Evolutionary conservation across 495 filamentous ascomycete species (phyloP), one percentile per base, ranked within the genome.

Genomic region (Podospora pseudoanserina): DNA sequence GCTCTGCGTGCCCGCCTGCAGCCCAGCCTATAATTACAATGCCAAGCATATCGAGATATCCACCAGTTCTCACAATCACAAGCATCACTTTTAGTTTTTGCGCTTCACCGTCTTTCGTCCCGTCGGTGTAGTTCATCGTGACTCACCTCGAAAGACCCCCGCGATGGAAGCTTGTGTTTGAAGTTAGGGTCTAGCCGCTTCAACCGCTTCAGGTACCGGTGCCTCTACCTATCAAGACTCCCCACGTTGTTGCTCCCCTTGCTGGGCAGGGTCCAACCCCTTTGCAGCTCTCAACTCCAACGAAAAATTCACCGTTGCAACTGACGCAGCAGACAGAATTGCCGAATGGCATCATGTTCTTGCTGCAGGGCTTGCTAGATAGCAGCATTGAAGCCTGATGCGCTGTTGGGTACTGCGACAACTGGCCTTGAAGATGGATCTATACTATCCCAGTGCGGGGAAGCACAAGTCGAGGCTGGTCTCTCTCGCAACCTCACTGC

Each of bases 311-410:
- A 20, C 56, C 19, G 56, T 18, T 61, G 26, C 59, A 23, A 13
- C 26, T 26, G 30, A 32, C 26, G 56, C 56, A 58, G 23, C 56
- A 19, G 23, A 30, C 16, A 61, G 19, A 61, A 49, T 61, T 61
- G 59, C 49, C 34, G 44, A 65, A 65, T 65, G 39, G 44, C 53
- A 64, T 64, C 62, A 59, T 55, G 26, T 39, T 39, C 30, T 39
- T 18, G 13, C 30, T 20, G 64, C 32, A 26, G 30, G 64, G 64
- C 64, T 65, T 65, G 53, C 64, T n/a, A 65, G 19, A 65, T 58
- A 54, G 53, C 34, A 63, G 61, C 61, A 63, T 63, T 63, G 61
- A 63, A 49, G 30, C 61, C 53, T 65, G 64, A 65, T 58, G 27
- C 44, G 32, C 26, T 23, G 23, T 65, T 58, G 34, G 23, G 53